These are phyloP conservation scores for Linnemannia elongata DNA, from an alignment of 192 early-diverging fungal species.

Conservation along the genomic window DNA sequence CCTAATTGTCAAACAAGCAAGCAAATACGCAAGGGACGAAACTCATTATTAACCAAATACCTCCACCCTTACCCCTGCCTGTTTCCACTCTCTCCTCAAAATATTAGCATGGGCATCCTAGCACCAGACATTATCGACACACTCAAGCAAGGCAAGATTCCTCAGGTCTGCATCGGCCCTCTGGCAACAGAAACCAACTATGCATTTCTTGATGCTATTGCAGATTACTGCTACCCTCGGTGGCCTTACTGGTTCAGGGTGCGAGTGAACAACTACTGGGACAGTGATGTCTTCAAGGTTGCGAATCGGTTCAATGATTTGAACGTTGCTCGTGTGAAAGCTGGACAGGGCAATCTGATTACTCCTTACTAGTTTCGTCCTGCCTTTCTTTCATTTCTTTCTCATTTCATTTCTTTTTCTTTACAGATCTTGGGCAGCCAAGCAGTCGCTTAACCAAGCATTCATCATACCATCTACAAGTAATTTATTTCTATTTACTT, in stretches of 20 bases:
- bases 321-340: conserved; percentile 49
- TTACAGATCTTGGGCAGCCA: neutral
- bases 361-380: conserved; percentile 24
- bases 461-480: no score
- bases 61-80: neutral
- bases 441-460: no score
- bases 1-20: neutral
- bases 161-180: conserved; percentile 44
- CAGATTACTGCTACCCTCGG: conserved; percentile 27
- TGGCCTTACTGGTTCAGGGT: conserved; percentile 60
- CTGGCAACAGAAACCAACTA: conserved; percentile 42
- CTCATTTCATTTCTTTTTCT: neutral
- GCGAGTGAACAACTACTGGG: conserved; percentile 56
- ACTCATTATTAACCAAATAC: neutral
- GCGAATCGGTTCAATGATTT: conserved; percentile 44
- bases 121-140: conserved; percentile 24
- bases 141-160: conserved; percentile 40
- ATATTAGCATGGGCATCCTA: conserved; percentile 27
- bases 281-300: conserved; percentile 53
- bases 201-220: conserved; percentile 31
- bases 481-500: no score
- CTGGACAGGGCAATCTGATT: conserved; percentile 38
- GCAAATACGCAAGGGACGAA: neutral
- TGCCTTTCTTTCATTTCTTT: neutral
- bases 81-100: neutral